A percentile compares a stretch with the other conserved stretches of the same genome.
phyloP scores from a whole-genome alignment of 176 grass and related monocot species.

The Stipa capillata region DNA sequence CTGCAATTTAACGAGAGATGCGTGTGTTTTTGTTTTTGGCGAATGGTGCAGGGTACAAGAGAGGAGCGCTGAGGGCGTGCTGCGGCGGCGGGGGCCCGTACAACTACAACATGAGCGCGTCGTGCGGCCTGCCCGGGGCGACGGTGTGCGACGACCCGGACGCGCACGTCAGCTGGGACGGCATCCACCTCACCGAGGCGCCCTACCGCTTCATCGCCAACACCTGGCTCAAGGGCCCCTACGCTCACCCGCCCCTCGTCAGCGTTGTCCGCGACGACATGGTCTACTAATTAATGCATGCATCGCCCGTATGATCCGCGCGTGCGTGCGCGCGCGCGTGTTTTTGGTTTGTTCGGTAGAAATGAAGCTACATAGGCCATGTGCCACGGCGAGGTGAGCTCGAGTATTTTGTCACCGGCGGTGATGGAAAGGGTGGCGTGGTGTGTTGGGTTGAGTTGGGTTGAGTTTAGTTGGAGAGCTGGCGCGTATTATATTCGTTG shows the following conservation, averaged over 20 bases:
- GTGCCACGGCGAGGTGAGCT: neutral
- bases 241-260: constrained; percentile 52
- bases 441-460: neutral
- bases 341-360: neutral
- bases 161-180: constrained; percentile 65
- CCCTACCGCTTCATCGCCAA: constrained; percentile 56
- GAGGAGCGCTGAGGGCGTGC: constrained; percentile 46
- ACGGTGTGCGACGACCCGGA: constrained; percentile 49
- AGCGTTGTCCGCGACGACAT: constrained; percentile 28
- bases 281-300: constrained; percentile 20
- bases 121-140: constrained; percentile 42
- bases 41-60: constrained; percentile 46
- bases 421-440: neutral
- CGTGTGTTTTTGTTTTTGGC: neutral
- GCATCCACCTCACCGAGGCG: constrained; percentile 69
- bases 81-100: constrained; percentile 64
- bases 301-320: neutral
- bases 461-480: neutral
- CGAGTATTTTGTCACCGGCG: neutral
- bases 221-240: constrained; percentile 60
- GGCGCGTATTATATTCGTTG: neutral
- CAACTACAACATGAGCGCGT: constrained; percentile 59
- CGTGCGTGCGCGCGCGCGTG: neutral
- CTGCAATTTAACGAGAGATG: neutral
- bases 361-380: neutral